Evolutionary conservation across 805 yeast genomes (phyloP).

Genomic region (Candida maris): DNA sequence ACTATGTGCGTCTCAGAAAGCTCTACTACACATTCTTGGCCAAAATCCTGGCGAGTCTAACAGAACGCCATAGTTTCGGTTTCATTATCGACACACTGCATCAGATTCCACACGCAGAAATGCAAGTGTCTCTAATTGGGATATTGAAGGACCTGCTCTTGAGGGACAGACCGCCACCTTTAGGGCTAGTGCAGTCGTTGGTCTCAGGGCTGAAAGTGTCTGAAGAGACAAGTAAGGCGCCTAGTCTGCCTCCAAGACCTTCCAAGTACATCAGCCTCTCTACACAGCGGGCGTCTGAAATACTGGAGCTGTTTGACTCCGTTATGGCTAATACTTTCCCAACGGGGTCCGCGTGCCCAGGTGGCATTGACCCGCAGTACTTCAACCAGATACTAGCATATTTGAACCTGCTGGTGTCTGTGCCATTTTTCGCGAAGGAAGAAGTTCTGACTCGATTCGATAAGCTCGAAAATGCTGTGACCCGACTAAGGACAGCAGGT

Average conservation of each 20-base stretch:
- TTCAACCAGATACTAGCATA: slow-evolving; percentile 50
- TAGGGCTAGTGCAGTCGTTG: neutral
- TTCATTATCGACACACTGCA: slow-evolving; percentile 63
- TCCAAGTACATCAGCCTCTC: slow-evolving; percentile 41
- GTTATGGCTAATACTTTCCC: slow-evolving; percentile 36
- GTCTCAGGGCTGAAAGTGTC: slow-evolving; percentile 1
- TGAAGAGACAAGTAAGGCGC: slow-evolving; percentile 12
- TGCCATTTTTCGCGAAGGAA: slow-evolving; percentile 10
- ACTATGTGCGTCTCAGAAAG: slow-evolving; percentile 15
- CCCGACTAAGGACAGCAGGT: neutral
- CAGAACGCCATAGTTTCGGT: slow-evolving; percentile 53
- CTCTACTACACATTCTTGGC: slow-evolving; percentile 60
- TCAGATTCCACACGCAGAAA: slow-evolving; percentile 58
- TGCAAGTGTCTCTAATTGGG: slow-evolving; percentile 57
- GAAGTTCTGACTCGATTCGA: slow-evolving; percentile 5
- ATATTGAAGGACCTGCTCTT: slow-evolving; percentile 65
- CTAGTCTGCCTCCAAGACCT: slow-evolving; percentile 39
- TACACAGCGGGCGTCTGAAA: slow-evolving; percentile 37
- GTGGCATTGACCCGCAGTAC: slow-evolving; percentile 14
- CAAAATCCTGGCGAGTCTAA: slow-evolving; percentile 54
- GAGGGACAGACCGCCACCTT: slow-evolving; percentile 26
- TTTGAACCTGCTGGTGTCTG: slow-evolving; percentile 45
- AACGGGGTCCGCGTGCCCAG: slow-evolving; percentile 2
- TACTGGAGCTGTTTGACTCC: slow-evolving; percentile 40
- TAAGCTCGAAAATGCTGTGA: slow-evolving; percentile 1